phyloP scores from a whole-genome alignment of 202 grass and related monocot genomes.

The Setaria italica region DNA sequence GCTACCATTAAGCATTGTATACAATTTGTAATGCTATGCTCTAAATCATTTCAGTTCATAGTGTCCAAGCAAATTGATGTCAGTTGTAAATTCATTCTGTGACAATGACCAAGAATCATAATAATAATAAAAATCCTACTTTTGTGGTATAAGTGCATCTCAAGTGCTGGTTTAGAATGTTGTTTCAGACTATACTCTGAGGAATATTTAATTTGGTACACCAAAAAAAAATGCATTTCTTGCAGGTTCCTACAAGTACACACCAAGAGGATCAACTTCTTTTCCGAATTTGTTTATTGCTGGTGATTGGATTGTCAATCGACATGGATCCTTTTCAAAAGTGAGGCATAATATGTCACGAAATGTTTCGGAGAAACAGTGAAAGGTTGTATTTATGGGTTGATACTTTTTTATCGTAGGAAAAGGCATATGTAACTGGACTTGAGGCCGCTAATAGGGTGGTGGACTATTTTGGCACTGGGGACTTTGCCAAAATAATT shows the following conservation, averaged over 20 bases:
- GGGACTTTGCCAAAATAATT: slow-evolving; percentile 90
- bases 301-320: slow-evolving; percentile 88
- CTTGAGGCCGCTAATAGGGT: slow-evolving; percentile 88
- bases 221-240: slow-evolving; percentile 8
- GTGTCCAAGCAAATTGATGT: not conserved
- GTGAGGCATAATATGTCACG: slow-evolving; percentile 40
- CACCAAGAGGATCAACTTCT: slow-evolving; percentile 69
- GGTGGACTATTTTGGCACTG: slow-evolving; percentile 72
- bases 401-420: slow-evolving; percentile 55
- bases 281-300: slow-evolving; percentile 85
- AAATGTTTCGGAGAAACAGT: slow-evolving; percentile 23
- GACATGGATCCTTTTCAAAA: slow-evolving; percentile 88
- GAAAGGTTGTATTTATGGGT: slow-evolving; percentile 26
- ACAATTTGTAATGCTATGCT: not conserved
- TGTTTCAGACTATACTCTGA: slow-evolving; percentile 17
- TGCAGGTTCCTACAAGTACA: slow-evolving; percentile 81
- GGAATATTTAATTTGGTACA: slow-evolving; percentile 14
- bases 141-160: slow-evolving; percentile 1
- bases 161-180: not conserved
- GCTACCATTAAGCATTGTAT: not conserved
- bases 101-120: slow-evolving; percentile 38
- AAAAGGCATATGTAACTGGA: slow-evolving; percentile 92
- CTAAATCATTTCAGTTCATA: slow-evolving; percentile 16
- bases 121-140: slow-evolving; percentile 22
- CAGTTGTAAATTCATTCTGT: slow-evolving; percentile 15